Evolutionary conservation across 345 rosid genomes (phyloP).

Genomic region (Streptanthus diversifolius): DNA sequence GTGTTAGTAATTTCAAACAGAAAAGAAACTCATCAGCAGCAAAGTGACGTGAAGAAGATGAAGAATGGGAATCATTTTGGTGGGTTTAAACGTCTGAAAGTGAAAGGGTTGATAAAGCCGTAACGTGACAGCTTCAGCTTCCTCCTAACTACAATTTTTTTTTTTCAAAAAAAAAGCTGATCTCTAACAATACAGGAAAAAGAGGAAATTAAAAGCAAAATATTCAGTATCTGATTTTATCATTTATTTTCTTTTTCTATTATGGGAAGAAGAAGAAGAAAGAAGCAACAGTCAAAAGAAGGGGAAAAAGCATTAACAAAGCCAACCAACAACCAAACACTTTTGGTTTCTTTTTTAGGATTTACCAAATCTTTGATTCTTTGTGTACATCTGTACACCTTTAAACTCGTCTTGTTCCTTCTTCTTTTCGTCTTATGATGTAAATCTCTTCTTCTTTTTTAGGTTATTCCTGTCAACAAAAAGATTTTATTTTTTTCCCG

Average conservation of each 20-base stretch:
- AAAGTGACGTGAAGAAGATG: constrained; percentile 24
- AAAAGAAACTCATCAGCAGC: constrained; percentile 5
- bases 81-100: constrained; percentile 36
- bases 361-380: constrained; percentile 38
- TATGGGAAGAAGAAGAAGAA: constrained; percentile 21
- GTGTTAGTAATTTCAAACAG: constrained; percentile 12
- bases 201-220: constrained; percentile 4
- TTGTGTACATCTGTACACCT: constrained; percentile 20
- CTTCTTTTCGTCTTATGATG: constrained; percentile 22
- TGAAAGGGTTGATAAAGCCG: constrained; percentile 34
- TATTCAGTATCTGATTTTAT: constrained; percentile 11
- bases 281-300: constrained; percentile 21
- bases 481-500: neutral
- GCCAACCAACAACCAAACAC: constrained; percentile 20
- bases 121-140: constrained; percentile 33
- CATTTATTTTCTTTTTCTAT: constrained; percentile 10
- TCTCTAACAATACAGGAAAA: constrained; percentile 33
- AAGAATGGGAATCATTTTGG: constrained; percentile 25
- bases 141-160: constrained; percentile 31
- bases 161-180: constrained; percentile 5
- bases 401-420: constrained; percentile 1
- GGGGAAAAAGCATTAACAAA: constrained; percentile 15
- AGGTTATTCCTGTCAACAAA: constrained; percentile 1
- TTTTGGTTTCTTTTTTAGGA: constrained; percentile 31
- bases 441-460: neutral